phyloP scores from a whole-genome alignment of 2,329 filamentous ascomycete genomes.

The Ophiostoma montium region DNA sequence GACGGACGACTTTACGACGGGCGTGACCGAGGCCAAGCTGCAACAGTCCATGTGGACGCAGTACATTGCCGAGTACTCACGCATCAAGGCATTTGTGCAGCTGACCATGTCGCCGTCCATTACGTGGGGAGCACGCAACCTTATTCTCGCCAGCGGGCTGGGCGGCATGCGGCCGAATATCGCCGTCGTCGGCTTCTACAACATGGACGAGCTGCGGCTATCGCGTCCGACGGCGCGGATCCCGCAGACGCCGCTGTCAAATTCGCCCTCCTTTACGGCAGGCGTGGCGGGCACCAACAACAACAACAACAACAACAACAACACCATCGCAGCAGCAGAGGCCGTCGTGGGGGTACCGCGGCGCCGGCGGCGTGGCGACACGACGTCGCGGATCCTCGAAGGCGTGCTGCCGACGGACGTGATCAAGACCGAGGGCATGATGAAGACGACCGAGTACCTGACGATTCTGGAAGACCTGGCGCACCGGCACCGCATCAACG shows the following conservation, averaged over 20 bases:
- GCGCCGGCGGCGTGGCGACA: constrained; percentile 33
- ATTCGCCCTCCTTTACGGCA: constrained; percentile 15
- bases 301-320: neutral
- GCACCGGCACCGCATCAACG: constrained; percentile 65
- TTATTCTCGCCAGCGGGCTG: constrained; percentile 67
- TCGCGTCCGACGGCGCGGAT: constrained; percentile 43
- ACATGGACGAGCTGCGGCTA: constrained; percentile 59
- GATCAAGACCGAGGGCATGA: constrained; percentile 52
- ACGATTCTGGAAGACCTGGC: constrained; percentile 73
- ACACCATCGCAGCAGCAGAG: too few relatives aligned
- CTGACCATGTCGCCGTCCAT: constrained; percentile 69
- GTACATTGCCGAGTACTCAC: constrained; percentile 68
- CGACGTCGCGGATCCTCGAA: constrained; percentile 39
- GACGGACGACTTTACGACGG: constrained; percentile 63
- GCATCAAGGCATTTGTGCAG: constrained; percentile 82
- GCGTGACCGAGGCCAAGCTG: constrained; percentile 65
- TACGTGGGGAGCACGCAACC: constrained; percentile 73
- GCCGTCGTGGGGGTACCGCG: neutral
- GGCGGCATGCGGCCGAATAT: constrained; percentile 87
- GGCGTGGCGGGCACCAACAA: neutral
- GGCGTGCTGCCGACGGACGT: constrained; percentile 53
- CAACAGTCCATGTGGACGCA: constrained; percentile 76
- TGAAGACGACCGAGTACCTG: constrained; percentile 60
- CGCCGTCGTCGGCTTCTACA: constrained; percentile 66
- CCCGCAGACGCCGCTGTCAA: constrained; percentile 27